Base-by-base conservation (phyloP, 2,329 filamentous ascomycete species). In the Aspergillus fijiensis region DNA sequence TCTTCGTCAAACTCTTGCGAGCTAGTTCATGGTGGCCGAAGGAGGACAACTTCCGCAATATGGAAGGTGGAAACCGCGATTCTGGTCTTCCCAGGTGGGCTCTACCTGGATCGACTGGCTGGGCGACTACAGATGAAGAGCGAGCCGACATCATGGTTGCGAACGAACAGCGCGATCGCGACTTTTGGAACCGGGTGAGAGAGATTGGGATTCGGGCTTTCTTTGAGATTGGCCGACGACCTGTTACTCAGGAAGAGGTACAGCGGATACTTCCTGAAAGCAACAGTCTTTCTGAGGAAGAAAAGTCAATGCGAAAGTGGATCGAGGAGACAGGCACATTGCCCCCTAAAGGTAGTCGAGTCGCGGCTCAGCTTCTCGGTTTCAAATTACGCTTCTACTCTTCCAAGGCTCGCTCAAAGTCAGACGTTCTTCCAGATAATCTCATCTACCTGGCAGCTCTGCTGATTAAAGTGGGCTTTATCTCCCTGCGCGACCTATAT, bases 311-410 rank as follows among this genome's bases (percentile, higher is more conserved):
- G 59, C 81, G 82, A 6, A 82, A 89, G 66, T 97, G 93, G 91
- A 91, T 96, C 67, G 83, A 86, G 63, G 81, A 86, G 60, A 97
- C 94, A 2, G 89, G 88, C 58, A 96, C 91, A 0, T 78, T 95
- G 3, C 93, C 93, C 4, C 92, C 93, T 1, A 82, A 85, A 31
- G 95, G 96, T 31, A 99, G 97, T 73, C 87, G 89, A 49, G 91
- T 96, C 60, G 95, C 95, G 1, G 96, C 96, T 31, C 95, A 98
- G 73, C 84, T 99, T 3, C 87, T 99, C 14, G 95, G 95, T 4
- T 99, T 99, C 83, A 99, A 99, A 77, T 84, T 99, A 54, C 90
- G 91, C 14, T 99, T 96, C 75, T 99, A 99, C 72, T 90, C 91
- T 47, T 96, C 92, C 0, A 82, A 88, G 29, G 87, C 89, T 39